phyloP scores from a whole-genome alignment of 176 grass and related monocot species.

The Cymbopogon citratus region DNA sequence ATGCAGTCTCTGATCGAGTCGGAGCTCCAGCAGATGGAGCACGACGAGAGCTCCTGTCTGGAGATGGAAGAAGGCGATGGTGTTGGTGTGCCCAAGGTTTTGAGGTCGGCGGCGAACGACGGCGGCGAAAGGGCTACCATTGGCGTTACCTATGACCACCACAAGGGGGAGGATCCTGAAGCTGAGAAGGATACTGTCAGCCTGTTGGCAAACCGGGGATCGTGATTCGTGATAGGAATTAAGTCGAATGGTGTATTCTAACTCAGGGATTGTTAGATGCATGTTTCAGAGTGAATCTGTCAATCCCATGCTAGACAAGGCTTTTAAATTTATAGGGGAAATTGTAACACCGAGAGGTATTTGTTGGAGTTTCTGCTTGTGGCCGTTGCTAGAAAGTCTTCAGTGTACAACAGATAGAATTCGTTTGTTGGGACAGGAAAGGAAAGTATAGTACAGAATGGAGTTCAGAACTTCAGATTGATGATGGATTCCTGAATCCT shows the following conservation, averaged over 20 bases:
- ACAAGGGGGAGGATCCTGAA: constrained; percentile 10
- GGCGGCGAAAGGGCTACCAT: constrained; percentile 29
- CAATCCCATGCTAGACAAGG: not conserved
- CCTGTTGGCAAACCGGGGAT: constrained; percentile 28
- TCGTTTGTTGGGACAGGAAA: not conserved
- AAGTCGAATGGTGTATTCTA: not conserved
- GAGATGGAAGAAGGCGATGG: constrained; percentile 30
- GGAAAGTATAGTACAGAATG: not conserved
- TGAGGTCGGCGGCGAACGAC: not conserved
- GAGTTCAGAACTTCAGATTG: not conserved
- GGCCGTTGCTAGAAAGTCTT: not conserved
- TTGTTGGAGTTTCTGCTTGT: not conserved
- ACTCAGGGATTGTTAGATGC: not conserved
- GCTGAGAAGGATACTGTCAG: constrained; percentile 47
- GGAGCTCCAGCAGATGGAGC: constrained; percentile 70
- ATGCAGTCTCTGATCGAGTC: constrained; percentile 66
- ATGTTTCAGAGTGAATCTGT: not conserved
- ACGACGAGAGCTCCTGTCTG: not conserved
- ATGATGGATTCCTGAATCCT: not conserved
- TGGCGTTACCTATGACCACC: not conserved
- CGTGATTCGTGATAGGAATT: not conserved
- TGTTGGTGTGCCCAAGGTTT: not conserved
- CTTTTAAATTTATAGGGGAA: not conserved
- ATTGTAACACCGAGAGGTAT: not conserved
- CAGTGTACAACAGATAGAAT: not conserved